phyloP scores from a whole-genome alignment of 2,329 filamentous ascomycete genomes.

The Monosporascus sp. region DNA sequence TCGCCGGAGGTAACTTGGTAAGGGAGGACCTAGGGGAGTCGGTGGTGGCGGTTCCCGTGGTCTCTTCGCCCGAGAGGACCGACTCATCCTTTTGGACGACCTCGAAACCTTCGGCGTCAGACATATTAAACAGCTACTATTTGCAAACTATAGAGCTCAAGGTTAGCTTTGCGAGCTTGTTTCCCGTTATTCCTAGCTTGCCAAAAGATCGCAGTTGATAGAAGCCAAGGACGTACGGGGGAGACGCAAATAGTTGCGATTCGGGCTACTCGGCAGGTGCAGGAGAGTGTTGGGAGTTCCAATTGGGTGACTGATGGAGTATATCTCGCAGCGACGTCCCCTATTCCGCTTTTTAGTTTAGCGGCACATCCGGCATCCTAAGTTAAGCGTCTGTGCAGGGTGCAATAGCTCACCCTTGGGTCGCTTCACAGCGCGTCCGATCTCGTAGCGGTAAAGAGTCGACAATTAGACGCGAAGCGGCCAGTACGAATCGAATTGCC shows the following conservation, averaged over 20 bases:
- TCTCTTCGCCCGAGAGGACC: constrained; percentile 28
- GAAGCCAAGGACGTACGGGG: neutral
- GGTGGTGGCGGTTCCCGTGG: constrained; percentile 22
- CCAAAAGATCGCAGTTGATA: neutral
- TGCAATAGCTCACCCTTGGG: too few species aligned
- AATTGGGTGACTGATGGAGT: neutral
- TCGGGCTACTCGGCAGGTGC: neutral
- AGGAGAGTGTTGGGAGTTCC: neutral
- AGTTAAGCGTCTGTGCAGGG: too few species aligned
- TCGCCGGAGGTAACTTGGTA: constrained; percentile 19
- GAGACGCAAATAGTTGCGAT: neutral
- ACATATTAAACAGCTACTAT: constrained; percentile 30
- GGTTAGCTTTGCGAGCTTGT: constrained; percentile 4
- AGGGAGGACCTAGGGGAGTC: constrained; percentile 14
- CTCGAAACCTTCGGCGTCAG: constrained; percentile 42
- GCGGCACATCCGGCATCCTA: too few species aligned
- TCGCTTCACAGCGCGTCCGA: too few species aligned
- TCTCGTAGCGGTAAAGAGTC: too few species aligned
- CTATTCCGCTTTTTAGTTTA: neutral
- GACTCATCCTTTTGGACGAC: constrained; percentile 39
- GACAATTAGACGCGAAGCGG: too few species aligned
- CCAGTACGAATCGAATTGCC: too few species aligned
- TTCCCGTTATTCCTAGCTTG: neutral
- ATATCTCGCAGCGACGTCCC: neutral
- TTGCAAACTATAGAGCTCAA: neutral